Base-by-base conservation (phyloP, 768 basidiomycete genomes). In the Hericium erinaceus region DNA sequence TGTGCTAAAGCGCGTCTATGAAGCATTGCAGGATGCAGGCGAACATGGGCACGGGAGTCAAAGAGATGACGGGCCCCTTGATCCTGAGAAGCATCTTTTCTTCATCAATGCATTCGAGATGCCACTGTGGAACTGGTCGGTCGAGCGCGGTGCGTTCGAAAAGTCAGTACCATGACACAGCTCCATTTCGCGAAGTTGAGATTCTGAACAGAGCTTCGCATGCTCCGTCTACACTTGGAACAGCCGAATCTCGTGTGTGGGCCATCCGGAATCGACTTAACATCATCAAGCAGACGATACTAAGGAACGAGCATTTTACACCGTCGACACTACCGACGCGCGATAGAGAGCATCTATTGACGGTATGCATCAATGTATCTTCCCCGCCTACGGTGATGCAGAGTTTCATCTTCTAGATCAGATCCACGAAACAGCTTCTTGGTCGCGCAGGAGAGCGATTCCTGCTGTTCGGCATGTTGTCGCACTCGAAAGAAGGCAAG, bases 231-330 rank as follows among this genome's bases (percentile, higher is more conserved):
- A 75, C 91, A n/a, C 85, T 90, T 10, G 92, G 92, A 0, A 80
- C 91, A 24, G 82, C 95, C 22, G 85, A 92, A 33, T 89, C 90
- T 8, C 81, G 92, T 60, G 82, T 93, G 39, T 72, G 77, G 28
- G 87, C 91, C 48, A 75, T 91, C 26, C 81, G 95, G 38, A 90
- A 98, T 68, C 76, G 95, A 52, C 77, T 95, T 61, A 83, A 91
- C 67, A 84, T 98, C 53, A 92, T 98, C 64, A 89, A 86, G 68
- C 95, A 98, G 73, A 88, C 91, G 65, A 83, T 98, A 28, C 74
- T 98, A 40, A 79, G 97, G 41, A 98, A 98, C 66, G 97, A 99
- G 68, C 94, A 98, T 69, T 99, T 99, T 72, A 92, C 92, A 2
- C 95, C 97, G 2, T 95, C 95, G 6, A 94, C 93, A 0, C 72